These are phyloP conservation scores for Tolypocladium endophyticum DNA, from an alignment of 2,329 filamentous ascomycete genomes.

Conservation along the genomic window DNA sequence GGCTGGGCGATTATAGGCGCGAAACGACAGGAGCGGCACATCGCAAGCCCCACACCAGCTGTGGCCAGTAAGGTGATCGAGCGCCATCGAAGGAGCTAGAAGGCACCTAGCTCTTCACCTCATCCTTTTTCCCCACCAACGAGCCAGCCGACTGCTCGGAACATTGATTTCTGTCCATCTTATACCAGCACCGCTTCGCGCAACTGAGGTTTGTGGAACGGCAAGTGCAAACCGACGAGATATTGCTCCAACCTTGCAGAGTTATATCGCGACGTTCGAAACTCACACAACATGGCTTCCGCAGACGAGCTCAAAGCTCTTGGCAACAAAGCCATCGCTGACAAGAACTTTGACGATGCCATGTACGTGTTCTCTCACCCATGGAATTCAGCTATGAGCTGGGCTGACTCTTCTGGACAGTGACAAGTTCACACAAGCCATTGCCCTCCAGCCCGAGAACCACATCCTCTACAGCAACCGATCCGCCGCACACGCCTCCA, in stretches of 20 bases:
- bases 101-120: constrained; percentile 11
- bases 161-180: not conserved
- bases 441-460: constrained; percentile 76
- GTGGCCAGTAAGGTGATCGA: constrained; percentile 18
- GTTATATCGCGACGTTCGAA: not conserved
- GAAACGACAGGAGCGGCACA: not conserved
- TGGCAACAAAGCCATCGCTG: constrained; percentile 96
- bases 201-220: not conserved
- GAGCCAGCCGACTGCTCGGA: not conserved
- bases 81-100: constrained; percentile 33
- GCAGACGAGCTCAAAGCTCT: constrained; percentile 84
- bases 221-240: not conserved
- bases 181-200: not conserved
- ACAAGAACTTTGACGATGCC: constrained; percentile 92
- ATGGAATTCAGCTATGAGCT: not conserved
- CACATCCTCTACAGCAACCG: constrained; percentile 98
- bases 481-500: constrained; percentile 77
- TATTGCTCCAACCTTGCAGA: not conserved
- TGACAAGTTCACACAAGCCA: constrained; percentile 89
- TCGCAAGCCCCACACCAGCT: constrained; percentile 9
- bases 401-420: constrained; percentile 32
- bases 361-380: constrained; percentile 52
- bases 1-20: not conserved
- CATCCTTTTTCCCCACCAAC: constrained; percentile 1
- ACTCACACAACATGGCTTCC: constrained; percentile 36